Evolutionary conservation across 2,329 filamentous ascomycete species (phyloP), one percentile per base, ranked within the genome.

Genomic region (Atkinsonella hypoxylon): DNA sequence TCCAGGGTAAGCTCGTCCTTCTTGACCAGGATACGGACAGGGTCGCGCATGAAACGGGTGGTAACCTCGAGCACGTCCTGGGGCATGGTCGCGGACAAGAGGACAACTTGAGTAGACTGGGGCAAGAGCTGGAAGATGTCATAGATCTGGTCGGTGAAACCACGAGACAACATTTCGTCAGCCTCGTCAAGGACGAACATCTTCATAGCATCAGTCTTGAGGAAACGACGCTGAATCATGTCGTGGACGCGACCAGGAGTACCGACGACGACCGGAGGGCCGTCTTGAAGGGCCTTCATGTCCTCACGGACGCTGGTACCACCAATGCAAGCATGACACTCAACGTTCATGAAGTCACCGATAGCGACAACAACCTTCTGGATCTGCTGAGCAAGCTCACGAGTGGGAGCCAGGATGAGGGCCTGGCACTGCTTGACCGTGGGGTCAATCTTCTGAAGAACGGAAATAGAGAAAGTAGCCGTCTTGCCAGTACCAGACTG

Each of bases 121-220:
- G 93, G 93, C 50, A 98, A 86, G 55, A 96, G 87, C 76, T 95
- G 91, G 85, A 96, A 98, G 76, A 98, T 95, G 73, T 98, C 93
- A 81, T 98, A 98, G 77, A 98, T 98, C 79, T 98, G 93, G 79
- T 98, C 93, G 65, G 90, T 95, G 83, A 98, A 98, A 80, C 93
- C 93, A 67, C 91, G 91, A 81, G 89, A 94, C 77, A 98, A 83
- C 87, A 98, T 96, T 77, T 98, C 93, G 70, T 98, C 93, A 65
- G 93, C 93, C 79, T 98, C 93, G 69, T 98, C 93, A 63, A 98
- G 88, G 64, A 98, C 89, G 73, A 98, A 95, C 87, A 97, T 95
- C 85, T 98, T 98, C 83, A 98, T 96, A 73, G 81, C 78, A 71
- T 95, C 90, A 67, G 93, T 98, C 80, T 91, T 93, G 63, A 98